Evolutionary conservation across 148 eudicot genomes (phyloP).

Genomic region (Linanthus parryae): DNA sequence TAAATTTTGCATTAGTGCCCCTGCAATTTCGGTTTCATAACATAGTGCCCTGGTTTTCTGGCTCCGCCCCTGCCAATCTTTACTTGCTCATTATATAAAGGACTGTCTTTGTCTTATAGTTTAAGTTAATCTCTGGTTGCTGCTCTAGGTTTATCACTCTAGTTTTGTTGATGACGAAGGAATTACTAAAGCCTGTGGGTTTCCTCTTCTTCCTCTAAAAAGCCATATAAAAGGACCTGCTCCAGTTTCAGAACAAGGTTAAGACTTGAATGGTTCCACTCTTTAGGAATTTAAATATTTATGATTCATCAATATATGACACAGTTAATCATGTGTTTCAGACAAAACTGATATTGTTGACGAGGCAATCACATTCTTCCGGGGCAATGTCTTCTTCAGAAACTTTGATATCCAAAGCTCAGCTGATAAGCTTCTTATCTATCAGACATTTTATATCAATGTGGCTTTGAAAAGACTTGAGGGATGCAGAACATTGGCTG

Average conservation of each 20-base stretch:
- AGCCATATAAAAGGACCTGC: conserved; percentile 99
- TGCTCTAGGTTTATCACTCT: conserved; percentile 99
- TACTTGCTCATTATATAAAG: no score
- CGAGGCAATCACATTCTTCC: conserved; percentile 95
- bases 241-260: conserved; percentile 84
- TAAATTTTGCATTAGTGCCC: no score
- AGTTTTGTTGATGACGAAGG: conserved; percentile 86
- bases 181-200: conserved; percentile 86
- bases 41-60: no score
- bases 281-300: no score
- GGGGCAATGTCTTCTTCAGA: conserved; percentile 96
- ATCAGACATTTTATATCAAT: conserved; percentile 80
- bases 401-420: conserved; percentile 88
- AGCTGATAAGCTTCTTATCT: conserved; percentile 93
- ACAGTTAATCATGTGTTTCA: conserved; percentile 27
- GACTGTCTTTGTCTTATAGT: no score
- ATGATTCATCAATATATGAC: no score
- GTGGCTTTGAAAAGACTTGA: conserved; percentile 90
- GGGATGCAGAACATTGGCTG: conserved; percentile 97
- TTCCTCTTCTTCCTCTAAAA: conserved; percentile 91
- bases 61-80: no score
- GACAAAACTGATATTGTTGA: conserved; percentile 84
- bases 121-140: no score
- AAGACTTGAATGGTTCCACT: not conserved
- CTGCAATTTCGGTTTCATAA: no score